phyloP scores from a whole-genome alignment of 768 basidiomycete species.

The Termitomyces sp. region DNA sequence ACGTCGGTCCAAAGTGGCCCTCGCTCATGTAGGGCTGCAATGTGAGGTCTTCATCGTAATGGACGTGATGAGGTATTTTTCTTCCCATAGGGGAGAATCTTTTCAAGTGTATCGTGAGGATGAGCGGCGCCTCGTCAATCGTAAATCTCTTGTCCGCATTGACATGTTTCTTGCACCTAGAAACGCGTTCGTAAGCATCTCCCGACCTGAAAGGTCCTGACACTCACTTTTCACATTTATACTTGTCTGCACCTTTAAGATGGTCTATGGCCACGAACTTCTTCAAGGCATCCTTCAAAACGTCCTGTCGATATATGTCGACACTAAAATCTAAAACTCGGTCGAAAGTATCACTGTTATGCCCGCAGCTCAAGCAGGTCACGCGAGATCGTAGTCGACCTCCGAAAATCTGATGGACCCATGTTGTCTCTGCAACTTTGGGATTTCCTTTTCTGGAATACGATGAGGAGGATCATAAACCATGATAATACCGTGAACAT shows the following conservation, averaged over 20 bases:
- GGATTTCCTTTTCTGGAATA: slow-evolving; percentile 57
- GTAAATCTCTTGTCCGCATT: slow-evolving; percentile 88
- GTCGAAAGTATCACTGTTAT: slow-evolving; percentile 96
- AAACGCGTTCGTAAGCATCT: not conserved
- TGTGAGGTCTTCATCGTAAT: slow-evolving; percentile 72
- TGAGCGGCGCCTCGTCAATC: slow-evolving; percentile 79
- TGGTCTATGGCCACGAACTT: slow-evolving; percentile 80
- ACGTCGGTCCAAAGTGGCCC: slow-evolving; percentile 67
- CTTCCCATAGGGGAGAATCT: slow-evolving; percentile 88
- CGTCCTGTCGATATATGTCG: slow-evolving; percentile 66
- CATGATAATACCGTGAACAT: slow-evolving; percentile 21
- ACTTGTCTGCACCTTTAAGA: slow-evolving; percentile 89
- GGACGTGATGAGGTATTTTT: slow-evolving; percentile 73
- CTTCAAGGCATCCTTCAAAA: slow-evolving; percentile 65
- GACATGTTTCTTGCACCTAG: slow-evolving; percentile 88
- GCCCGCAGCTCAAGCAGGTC: slow-evolving; percentile 69
- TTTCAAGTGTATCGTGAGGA: slow-evolving; percentile 92
- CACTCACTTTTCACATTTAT: slow-evolving; percentile 95
- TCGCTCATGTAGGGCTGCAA: slow-evolving; percentile 82
- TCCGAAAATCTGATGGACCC: slow-evolving; percentile 93
- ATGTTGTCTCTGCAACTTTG: slow-evolving; percentile 78
- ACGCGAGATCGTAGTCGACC: slow-evolving; percentile 90
- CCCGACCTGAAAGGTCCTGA: not conserved
- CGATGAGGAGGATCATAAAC: slow-evolving; percentile 1
- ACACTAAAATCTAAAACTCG: slow-evolving; percentile 90